Base-by-base conservation (phyloP, 2,329 filamentous ascomycete genomes). In the Cercospora nicotianae region DNA sequence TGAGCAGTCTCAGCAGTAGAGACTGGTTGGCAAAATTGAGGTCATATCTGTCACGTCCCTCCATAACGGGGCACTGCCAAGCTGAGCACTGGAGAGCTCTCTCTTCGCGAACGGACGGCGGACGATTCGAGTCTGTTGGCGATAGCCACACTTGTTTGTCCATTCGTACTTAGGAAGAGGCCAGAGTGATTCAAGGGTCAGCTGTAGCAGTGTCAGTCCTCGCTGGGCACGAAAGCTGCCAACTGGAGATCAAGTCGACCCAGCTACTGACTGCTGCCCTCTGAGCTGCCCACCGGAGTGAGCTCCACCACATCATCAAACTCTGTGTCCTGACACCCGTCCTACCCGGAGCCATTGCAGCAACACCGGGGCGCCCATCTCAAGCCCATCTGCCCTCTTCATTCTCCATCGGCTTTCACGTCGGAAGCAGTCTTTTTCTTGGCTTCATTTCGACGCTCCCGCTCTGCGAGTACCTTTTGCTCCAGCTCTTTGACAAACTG, bases 401-500 rank as follows among this genome's bases (percentile, higher is more conserved):
- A 53, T 16, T 53, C 48, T 30, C 48, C 48, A 6, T 53, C 23
- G 23, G 12, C 13, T 10, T 59, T 36, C 28, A 20, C 55, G 2
- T 59, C 55, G 28, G 26, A 28, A 20, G 30, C 51, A 51, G 53
- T 48, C 36, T 65, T 45, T 20, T 60, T 67, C 63, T 68, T 39
- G 6, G 65, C 60, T 30, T 62, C 57, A 13, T 60, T 61, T 48
- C 48, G 63, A 61, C 59, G 53, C 61, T 74, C 68, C n/a, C 58
- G 66, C 58, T 65, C 66, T 57, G 61, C 61, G 31, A 67, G 57
- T 33, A 72, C 58, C 64, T 71, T 69, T 63, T 69, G 51, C 67
- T 72, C 74, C 45, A 74, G 73, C 23, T 76, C 71, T 10, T 76
- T 72, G 8, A 79, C 71, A 23, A 78, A 45, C 0, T 58, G 67